phyloP scores from a whole-genome alignment of 371 early-diverging fungal genomes.

The Batkoa obscura region DNA sequence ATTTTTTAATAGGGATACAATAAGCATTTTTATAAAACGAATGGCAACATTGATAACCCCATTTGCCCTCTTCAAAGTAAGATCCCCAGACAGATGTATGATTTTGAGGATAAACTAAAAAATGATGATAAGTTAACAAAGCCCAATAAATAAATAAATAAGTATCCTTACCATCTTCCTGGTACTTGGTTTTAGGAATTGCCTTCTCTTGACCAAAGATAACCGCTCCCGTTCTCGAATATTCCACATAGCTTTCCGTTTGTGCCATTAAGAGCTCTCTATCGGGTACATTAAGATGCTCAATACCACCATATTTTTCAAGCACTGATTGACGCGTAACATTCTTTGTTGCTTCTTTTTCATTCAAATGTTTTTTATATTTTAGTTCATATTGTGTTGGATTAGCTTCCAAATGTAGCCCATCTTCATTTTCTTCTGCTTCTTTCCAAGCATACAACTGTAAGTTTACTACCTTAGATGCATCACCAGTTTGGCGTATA shows the following conservation, averaged over 20 bases:
- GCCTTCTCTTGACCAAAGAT: slow-evolving; percentile 67
- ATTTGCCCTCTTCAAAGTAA: slow-evolving; percentile 82
- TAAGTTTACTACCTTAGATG: slow-evolving; percentile 54
- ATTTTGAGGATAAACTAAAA: slow-evolving; percentile 40
- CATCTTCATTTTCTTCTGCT: slow-evolving; percentile 52
- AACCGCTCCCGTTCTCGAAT: slow-evolving; percentile 79
- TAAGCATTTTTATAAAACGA: slow-evolving; percentile 50
- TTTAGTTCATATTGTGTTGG: slow-evolving; percentile 84
- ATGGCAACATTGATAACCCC: slow-evolving; percentile 93
- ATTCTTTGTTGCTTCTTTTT: slow-evolving; percentile 59
- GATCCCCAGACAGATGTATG: slow-evolving; percentile 88
- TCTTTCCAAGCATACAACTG: slow-evolving; percentile 90
- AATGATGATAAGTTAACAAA: slow-evolving; percentile 8
- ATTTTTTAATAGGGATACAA: too few relatives aligned
- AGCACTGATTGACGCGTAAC: slow-evolving; percentile 52
- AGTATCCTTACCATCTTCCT: slow-evolving; percentile 88
- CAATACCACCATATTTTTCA: slow-evolving; percentile 84
- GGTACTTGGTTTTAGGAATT: slow-evolving; percentile 60
- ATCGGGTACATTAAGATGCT: slow-evolving; percentile 75
- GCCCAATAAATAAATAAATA: background rate
- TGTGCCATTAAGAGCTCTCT: slow-evolving; percentile 73
- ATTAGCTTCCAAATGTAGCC: slow-evolving; percentile 76
- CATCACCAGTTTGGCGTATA: slow-evolving; percentile 69
- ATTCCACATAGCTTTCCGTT: slow-evolving; percentile 87
- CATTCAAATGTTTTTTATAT: slow-evolving; percentile 63